These are phyloP conservation scores for Naganishia albida DNA, from an alignment of 1,284 basidiomycete genomes.

Conservation along the genomic window DNA sequence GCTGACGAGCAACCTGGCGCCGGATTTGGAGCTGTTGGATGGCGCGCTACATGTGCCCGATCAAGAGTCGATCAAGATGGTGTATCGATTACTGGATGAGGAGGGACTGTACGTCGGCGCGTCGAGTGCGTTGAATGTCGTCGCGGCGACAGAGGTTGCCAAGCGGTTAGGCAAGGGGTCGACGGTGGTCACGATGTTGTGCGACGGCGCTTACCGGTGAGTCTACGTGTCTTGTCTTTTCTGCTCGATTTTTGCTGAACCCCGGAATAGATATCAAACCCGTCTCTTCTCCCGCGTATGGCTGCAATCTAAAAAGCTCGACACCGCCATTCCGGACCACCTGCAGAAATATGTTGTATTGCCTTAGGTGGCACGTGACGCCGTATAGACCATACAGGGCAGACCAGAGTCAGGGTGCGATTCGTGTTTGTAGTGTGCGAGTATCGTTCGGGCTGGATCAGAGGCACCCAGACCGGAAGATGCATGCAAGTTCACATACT, in stretches of 20 bases:
- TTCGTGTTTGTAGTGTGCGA: too few species aligned
- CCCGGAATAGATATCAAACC: constrained; percentile 71
- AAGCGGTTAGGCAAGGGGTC: constrained; percentile 75
- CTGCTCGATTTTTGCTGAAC: constrained; percentile 19
- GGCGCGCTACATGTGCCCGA: constrained; percentile 87
- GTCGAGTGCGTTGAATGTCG: constrained; percentile 91
- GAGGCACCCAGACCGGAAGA: too few species aligned
- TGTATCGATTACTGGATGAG: constrained; percentile 87
- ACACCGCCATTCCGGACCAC: constrained; percentile 75
- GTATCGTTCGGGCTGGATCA: too few species aligned
- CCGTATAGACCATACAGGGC: too few species aligned
- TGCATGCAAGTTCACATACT: too few species aligned
- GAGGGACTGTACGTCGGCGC: constrained; percentile 98
- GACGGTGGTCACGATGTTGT: constrained; percentile 84
- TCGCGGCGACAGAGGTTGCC: constrained; percentile 86
- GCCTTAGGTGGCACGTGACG: constrained; percentile 40
- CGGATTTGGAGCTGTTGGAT: constrained; percentile 75
- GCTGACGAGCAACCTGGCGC: constrained; percentile 89
- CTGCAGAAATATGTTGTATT: constrained; percentile 90
- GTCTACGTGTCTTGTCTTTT: constrained; percentile 26
- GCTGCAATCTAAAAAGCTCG: constrained; percentile 80
- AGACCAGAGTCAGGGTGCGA: too few species aligned
- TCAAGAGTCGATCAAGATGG: constrained; percentile 85
- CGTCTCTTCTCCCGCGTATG: constrained; percentile 93
- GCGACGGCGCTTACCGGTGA: constrained; percentile 87